These are phyloP conservation scores for Solanum arcanum DNA, from an alignment of 257 asterid species.

Conservation along the genomic window DNA sequence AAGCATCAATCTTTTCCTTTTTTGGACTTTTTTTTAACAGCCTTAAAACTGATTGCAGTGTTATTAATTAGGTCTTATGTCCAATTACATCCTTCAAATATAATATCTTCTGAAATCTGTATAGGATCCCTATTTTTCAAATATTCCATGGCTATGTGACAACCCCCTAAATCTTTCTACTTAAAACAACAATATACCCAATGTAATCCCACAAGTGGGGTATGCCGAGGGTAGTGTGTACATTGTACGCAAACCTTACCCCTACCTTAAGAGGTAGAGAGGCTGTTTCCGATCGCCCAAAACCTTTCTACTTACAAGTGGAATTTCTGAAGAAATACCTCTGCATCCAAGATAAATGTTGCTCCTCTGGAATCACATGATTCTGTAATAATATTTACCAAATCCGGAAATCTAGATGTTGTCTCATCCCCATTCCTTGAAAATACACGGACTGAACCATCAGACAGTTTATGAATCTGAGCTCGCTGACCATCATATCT, in stretches of 20 bases:
- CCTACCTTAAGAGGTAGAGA: background rate
- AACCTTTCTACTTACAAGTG: background rate
- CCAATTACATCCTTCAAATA: background rate
- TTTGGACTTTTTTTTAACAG: background rate
- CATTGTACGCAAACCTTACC: background rate
- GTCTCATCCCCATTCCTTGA: conserved; percentile 92
- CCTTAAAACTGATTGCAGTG: background rate
- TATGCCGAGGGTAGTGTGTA: background rate
- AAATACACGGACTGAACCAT: conserved; percentile 65
- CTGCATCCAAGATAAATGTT: conserved; percentile 77
- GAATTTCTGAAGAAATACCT: conserved; percentile 32
- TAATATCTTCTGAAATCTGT: background rate
- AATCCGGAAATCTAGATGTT: conserved; percentile 72
- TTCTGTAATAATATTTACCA: conserved; percentile 48
- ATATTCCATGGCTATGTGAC: background rate
- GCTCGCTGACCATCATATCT: conserved; percentile 98
- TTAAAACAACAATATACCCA: background rate
- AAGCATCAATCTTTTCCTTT: background rate
- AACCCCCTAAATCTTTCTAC: background rate
- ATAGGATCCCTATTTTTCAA: background rate
- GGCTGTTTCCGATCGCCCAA: background rate
- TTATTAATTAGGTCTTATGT: background rate
- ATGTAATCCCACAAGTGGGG: background rate
- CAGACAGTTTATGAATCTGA: conserved; percentile 62
- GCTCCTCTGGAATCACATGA: conserved; percentile 27